These are phyloP conservation scores for Ophiocordyceps sinensis DNA, from an alignment of 2,329 filamentous ascomycete species.

Conservation along the genomic window DNA sequence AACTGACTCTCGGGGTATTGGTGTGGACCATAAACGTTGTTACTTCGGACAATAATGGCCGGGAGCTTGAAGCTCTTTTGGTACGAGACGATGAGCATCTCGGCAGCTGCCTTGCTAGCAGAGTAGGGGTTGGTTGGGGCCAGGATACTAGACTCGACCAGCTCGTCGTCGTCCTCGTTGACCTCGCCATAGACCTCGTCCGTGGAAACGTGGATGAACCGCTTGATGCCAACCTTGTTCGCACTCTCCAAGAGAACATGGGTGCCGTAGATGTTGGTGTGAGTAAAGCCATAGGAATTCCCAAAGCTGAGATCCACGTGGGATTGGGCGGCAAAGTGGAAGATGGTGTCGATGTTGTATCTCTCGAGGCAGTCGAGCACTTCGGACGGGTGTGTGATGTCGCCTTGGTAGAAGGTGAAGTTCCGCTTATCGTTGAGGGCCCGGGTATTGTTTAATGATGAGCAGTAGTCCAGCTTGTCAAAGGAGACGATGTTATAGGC, in stretches of 20 bases:
- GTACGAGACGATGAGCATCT: slow-evolving; percentile 74
- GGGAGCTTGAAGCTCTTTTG: slow-evolving; percentile 71
- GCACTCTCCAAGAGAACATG: slow-evolving; percentile 68
- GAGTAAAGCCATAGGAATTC: slow-evolving; percentile 69
- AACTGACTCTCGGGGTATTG: slow-evolving; percentile 68
- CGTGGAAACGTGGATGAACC: slow-evolving; percentile 72
- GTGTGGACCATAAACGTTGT: slow-evolving; percentile 76
- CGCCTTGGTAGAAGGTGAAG: slow-evolving; percentile 67
- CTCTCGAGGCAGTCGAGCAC: slow-evolving; percentile 58
- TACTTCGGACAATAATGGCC: slow-evolving; percentile 65
- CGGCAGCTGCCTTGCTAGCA: slow-evolving; percentile 66
- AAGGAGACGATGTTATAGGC: slow-evolving; percentile 70
- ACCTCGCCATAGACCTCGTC: slow-evolving; percentile 81
- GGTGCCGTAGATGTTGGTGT: slow-evolving; percentile 73
- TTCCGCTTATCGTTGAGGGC: slow-evolving; percentile 52
- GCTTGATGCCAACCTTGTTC: slow-evolving; percentile 53
- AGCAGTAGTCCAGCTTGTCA: slow-evolving; percentile 74
- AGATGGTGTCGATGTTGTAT: slow-evolving; percentile 62
- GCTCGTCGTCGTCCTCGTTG: slow-evolving; percentile 53
- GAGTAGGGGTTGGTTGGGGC: slow-evolving; percentile 73
- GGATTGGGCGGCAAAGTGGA: slow-evolving; percentile 74
- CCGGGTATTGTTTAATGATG: slow-evolving; percentile 65
- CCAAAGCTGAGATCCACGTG: slow-evolving; percentile 74
- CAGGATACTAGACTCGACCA: slow-evolving; percentile 59
- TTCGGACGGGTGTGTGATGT: slow-evolving; percentile 56